Base-by-base conservation (phyloP, 1,284 basidiomycete species). In the Fistulina hepatica region DNA sequence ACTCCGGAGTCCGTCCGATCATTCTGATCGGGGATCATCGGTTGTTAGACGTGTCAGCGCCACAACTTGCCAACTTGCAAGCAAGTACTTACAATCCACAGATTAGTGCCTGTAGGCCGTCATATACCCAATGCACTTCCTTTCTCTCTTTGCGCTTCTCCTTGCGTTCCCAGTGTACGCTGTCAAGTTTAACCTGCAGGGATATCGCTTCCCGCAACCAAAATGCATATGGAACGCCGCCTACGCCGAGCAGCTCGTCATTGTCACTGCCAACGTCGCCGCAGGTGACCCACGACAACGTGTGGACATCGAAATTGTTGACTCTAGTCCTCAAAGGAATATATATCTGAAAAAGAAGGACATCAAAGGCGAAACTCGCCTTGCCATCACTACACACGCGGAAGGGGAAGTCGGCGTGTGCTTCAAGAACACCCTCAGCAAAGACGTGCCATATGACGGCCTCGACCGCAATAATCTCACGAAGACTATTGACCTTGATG, bases 401-500 rank as follows among this genome's bases (percentile, higher is more conserved):
- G 85, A 93, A 36, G 92, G 89, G 3, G 92, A 98, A 54, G 76
- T 98, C 5, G 94, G 94, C 1, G 91, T 97, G 2, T 98, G 94
- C 64, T 77, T 98, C 55, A 82, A 67, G 56, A 97, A 97, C 56
- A 65, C 71, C 35, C 53, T 91, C 37, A 74, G 81, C 34, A 61
- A 70, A 39, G 67, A 88, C 27, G 27, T 30, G n/a, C 6, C 7
- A 6, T 30, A 30, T 16, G n/a, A 12, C n/a, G 27, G 27, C 6
- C n/a, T n/a, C n/a, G 6, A 30, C 6, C n/a, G n/a, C n/a, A 30
- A 30, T 16, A 30, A 30, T 16, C 27, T 30, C 27, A 30, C 27
- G 27, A 71, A 86, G 22, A 71, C 81, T 16, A 64, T 98, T 46
- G 94, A 98, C 64, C 64, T 98, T 39, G 94, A 98, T 55, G 79